phyloP scores from a whole-genome alignment of 441 rosid genomes.

The Erysimum pusillum region DNA sequence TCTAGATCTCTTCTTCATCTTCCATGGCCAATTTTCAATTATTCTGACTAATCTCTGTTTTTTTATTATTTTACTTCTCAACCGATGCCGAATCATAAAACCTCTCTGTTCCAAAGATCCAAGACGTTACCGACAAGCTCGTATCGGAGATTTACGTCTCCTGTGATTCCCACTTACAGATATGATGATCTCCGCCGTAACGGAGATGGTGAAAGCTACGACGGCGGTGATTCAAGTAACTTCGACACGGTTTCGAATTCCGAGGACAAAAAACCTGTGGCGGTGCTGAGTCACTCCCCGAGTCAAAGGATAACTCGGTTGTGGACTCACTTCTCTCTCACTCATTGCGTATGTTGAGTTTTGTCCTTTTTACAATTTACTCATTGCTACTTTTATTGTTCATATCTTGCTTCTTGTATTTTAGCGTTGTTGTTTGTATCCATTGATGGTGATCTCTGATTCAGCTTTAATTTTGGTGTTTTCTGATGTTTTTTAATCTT shows the following conservation, averaged over 20 bases:
- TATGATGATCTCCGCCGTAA: slow-evolving; percentile 58
- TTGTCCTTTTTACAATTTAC: background rate
- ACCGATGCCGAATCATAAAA: slow-evolving; percentile 40
- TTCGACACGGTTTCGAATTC: slow-evolving; percentile 43
- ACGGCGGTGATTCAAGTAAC: slow-evolving; percentile 33
- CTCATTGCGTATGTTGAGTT: slow-evolving; percentile 54
- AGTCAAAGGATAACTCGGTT: slow-evolving; percentile 50
- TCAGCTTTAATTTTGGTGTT: background rate
- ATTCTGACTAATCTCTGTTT: background rate
- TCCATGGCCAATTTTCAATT: background rate
- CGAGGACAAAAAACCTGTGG: slow-evolving; percentile 24
- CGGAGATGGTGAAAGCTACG: slow-evolving; percentile 31
- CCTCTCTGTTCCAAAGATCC: slow-evolving; percentile 60
- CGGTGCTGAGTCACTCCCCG: slow-evolving; percentile 47
- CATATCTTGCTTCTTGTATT: background rate
- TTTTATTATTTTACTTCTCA: background rate
- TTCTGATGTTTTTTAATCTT: slow-evolving; percentile 24
- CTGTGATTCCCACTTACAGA: slow-evolving; percentile 67
- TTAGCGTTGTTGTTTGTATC: background rate
- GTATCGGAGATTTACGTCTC: slow-evolving; percentile 65
- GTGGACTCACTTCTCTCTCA: slow-evolving; percentile 49
- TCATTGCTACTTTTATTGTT: background rate
- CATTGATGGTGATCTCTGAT: slow-evolving; percentile 5
- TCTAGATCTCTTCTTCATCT: slow-evolving; percentile 38
- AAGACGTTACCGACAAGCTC: slow-evolving; percentile 55